These are phyloP conservation scores for Aspergillus tamarii DNA, from an alignment of 2,329 filamentous ascomycete species.

Conservation along the genomic window DNA sequence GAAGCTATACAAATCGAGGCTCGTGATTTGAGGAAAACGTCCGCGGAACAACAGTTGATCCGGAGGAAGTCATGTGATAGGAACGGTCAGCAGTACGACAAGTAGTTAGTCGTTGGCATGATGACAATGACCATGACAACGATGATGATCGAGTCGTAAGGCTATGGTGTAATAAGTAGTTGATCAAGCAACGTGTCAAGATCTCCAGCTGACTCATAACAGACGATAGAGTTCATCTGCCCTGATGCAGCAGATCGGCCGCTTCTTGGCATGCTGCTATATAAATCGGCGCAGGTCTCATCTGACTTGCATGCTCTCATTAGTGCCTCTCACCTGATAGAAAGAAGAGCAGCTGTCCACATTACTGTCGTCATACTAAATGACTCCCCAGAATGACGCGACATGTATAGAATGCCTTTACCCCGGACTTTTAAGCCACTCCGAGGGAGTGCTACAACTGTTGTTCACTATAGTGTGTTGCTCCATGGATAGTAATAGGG, in stretches of 20 bases:
- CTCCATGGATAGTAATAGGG: neutral
- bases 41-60: conserved; percentile 7
- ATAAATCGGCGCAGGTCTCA: conserved; percentile 4
- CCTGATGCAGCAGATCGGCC: conserved; percentile 8
- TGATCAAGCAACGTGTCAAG: neutral
- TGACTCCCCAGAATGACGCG: neutral
- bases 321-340: conserved; percentile 14
- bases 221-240: conserved; percentile 49
- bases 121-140: neutral
- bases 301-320: conserved; percentile 5
- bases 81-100: neutral
- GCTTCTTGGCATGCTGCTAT: neutral
- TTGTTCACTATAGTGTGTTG: neutral
- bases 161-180: neutral
- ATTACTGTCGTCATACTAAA: neutral
- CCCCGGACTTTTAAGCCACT: neutral
- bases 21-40: conserved; percentile 10
- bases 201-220: conserved; percentile 44
- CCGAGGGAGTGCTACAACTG: neutral
- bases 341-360: conserved; percentile 9
- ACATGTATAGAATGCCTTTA: neutral
- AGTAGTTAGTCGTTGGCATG: neutral
- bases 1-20: conserved; percentile 10
- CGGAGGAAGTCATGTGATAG: conserved; percentile 6
- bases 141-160: neutral